Base-by-base conservation (phyloP, 192 early-diverging fungal genomes). In the Rhizophagus sp. region DNA sequence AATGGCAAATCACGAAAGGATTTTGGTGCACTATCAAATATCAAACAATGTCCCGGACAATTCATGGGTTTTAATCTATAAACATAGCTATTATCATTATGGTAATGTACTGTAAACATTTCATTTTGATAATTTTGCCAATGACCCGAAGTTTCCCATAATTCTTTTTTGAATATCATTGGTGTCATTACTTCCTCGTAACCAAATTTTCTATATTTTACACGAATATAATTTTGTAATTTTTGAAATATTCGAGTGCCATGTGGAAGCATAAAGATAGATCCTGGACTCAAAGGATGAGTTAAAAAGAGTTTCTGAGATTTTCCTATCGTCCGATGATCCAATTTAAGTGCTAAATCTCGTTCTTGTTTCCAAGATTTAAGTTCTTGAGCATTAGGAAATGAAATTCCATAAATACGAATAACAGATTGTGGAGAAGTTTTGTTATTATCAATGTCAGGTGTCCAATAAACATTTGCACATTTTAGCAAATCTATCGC, bases 21-120 rank as follows among this genome's bases (percentile, higher is more conserved):
- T 25, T 93, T 89, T 61, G 88, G 90, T 22, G 90, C 88, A 80
- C 89, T 93, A 63, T 91, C 93, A 87, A 95, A 97, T 10, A 97
- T 91, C 79, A 97, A 79, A 82, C 97, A 98, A 82, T 98, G 97
- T 2, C 96, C 96, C 2, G 97, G 97, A 79, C 97, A 98, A 82
- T 98, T 98, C 97, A 98, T 98, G 13, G 97, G 97, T 81, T 98
- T 98, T n/a, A 98, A 87, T 10, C 95, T 94, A 86, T 91, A 92
- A 24, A 92, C 79, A 41, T 92, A 88, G 49, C 92, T 19, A n/a
- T 69, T 41, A 11, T 69, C 33, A 69, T 33, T 69, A 17, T 81
- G 67, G 4, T 77, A 76, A 36, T 75, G 33, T 17, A 25, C 36
- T 61, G 88, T 83, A 83, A 96, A 98, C 96, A 98, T 98, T 80